A percentile compares a stretch with the other conserved stretches of the same genome.
Evolutionary conservation across 106 monocot species (phyloP).

Genomic region (Ottelia alismoides): DNA sequence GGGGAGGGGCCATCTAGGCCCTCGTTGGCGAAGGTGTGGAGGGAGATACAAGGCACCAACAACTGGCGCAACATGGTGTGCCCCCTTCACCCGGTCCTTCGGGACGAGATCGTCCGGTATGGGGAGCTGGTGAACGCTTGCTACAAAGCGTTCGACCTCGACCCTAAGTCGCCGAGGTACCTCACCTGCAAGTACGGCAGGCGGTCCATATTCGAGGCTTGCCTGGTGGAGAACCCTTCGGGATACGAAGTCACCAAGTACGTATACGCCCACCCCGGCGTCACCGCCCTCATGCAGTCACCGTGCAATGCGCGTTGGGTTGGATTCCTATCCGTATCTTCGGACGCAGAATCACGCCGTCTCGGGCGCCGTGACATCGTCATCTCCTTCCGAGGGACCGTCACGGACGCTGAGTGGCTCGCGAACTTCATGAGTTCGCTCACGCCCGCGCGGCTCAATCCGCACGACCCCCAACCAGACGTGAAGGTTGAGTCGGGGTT

Average conservation of each 20-base stretch:
- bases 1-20: background rate
- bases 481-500: slow-evolving; percentile 17
- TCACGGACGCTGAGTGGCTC: slow-evolving; percentile 14
- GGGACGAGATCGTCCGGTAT: slow-evolving; percentile 40
- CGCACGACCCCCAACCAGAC: slow-evolving; percentile 5
- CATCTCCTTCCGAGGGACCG: slow-evolving; percentile 16
- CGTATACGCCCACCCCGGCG: slow-evolving; percentile 34
- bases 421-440: slow-evolving; percentile 21
- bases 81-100: slow-evolving; percentile 30
- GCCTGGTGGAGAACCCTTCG: slow-evolving; percentile 6
- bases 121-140: slow-evolving; percentile 31
- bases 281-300: slow-evolving; percentile 8
- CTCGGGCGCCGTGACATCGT: slow-evolving; percentile 12
- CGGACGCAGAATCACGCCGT: background rate
- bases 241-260: slow-evolving; percentile 34
- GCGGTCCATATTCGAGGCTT: slow-evolving; percentile 16
- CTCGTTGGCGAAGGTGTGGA: slow-evolving; percentile 19
- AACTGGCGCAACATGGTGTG: slow-evolving; percentile 36
- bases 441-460: slow-evolving; percentile 10
- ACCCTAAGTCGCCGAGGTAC: slow-evolving; percentile 32
- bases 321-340: slow-evolving; percentile 15
- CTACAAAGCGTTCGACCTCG: slow-evolving; percentile 51
- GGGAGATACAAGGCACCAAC: slow-evolving; percentile 37
- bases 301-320: slow-evolving; percentile 4
- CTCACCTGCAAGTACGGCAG: slow-evolving; percentile 42